Evolutionary conservation across 176 grass and related monocot genomes (phyloP).

Genomic region (Cocos nucifera): DNA sequence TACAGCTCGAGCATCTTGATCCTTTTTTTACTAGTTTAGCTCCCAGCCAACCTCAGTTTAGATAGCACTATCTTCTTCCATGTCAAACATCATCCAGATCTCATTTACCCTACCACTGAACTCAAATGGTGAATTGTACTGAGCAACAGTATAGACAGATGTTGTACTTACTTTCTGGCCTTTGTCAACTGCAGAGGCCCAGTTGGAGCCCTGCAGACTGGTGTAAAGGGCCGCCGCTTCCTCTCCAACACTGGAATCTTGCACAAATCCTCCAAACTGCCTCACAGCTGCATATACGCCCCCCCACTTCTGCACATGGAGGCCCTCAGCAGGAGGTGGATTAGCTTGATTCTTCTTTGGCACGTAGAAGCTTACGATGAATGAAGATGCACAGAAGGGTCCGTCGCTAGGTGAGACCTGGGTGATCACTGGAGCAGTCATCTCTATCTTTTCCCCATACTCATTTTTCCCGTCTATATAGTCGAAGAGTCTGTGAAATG

Average conservation of each 20-base stretch:
- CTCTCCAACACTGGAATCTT: constrained; percentile 43
- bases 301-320: constrained; percentile 51
- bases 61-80: neutral
- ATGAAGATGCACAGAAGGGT: constrained; percentile 68
- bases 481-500: constrained; percentile 48
- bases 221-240: constrained; percentile 56
- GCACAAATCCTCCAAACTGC: constrained; percentile 66
- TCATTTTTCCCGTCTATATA: constrained; percentile 88
- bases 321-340: constrained; percentile 59
- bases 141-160: constrained; percentile 64
- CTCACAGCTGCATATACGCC: constrained; percentile 49
- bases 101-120: constrained; percentile 84
- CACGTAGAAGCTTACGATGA: constrained; percentile 90
- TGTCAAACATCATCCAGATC: constrained; percentile 81
- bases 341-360: constrained; percentile 67
- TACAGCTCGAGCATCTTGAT: too few species aligned
- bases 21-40: too few species aligned
- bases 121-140: constrained; percentile 94
- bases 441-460: constrained; percentile 67
- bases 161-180: constrained; percentile 24
- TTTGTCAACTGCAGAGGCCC: constrained; percentile 47
- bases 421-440: constrained; percentile 88
- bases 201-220: constrained; percentile 61
- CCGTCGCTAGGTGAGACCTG: constrained; percentile 69
- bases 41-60: too few species aligned